A percentile compares a stretch with the other conserved stretches of the same genome.
Conservation (phyloP, 129 eudicot species). For the Smallanthus sonchifolius region DNA sequence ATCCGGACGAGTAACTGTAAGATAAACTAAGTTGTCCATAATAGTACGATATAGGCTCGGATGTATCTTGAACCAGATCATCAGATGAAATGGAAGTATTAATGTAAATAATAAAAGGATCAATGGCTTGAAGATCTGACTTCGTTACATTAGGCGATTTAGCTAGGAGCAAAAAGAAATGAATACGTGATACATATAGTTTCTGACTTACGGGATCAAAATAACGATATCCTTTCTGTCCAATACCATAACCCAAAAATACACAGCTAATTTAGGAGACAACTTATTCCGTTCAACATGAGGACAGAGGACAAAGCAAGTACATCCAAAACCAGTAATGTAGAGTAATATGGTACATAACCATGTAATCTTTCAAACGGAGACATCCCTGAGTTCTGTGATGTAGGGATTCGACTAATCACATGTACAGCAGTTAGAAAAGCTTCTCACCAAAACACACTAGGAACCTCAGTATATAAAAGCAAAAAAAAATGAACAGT, state of each 20-base stretch:
- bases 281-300: neutral
- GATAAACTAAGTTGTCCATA: too few relatives aligned
- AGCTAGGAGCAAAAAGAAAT: neutral
- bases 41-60: neutral
- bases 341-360: neutral
- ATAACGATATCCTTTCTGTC: neutral
- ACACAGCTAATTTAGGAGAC: neutral
- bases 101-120: neutral
- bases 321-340: neutral
- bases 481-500: neutral
- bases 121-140: neutral
- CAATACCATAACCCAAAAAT: neutral
- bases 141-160: neutral
- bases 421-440: neutral
- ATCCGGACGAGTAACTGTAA: too few relatives aligned
- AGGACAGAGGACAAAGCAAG: neutral
- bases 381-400: neutral
- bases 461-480: neutral
- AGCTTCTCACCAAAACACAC: neutral
- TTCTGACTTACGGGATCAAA: too few relatives aligned
- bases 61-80: neutral
- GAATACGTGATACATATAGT: too few relatives aligned
- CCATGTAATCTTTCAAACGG: neutral
- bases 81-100: neutral
- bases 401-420: neutral